Evolutionary conservation across 116 monocot species (phyloP), one percentile per base, ranked within the genome.

Genomic region (Zostera marina): DNA sequence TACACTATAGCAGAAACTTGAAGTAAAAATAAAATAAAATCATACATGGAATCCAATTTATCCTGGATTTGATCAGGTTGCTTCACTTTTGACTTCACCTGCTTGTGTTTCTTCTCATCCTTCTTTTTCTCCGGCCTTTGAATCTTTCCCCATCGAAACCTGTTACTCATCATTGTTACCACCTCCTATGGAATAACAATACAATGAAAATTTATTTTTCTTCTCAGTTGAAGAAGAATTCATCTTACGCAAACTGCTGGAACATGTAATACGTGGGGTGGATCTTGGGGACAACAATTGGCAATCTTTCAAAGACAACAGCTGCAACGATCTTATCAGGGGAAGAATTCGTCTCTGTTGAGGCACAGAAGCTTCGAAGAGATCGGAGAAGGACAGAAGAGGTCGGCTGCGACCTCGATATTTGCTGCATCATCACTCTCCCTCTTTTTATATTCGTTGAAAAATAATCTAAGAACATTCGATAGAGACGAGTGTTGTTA

Each of bases 301-400:
- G 93, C 23, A 88, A 64, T 8, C 93, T 78, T 74, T 93, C 93
- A 68, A 93, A 88, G 42, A 93, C 72, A 17, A 93, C 88, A 11
- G 84, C 39, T 14, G 84, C 88, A 51, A 84, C 70, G 44, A 88
- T 77, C 64, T 79, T 75, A 14, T 81, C 81, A 5, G 32, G 32
- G 17, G 58, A 39, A 43, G 20, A 10, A 39, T 19, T 15, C 20
- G 17, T 19, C 58, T 5, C 7, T 3, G 58, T 10, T 11, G 58
- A 42, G 9, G 58, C 42, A 17, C 42, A 58, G 42, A 58, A 58
- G 38, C 58, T 21, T 15, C 42, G 58, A 15, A 55, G 25, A 0
- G 12, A 26, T 38, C 55, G 55, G 39, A 25, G 55, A 26, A 55
- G 55, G 55, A 32, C 11, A n/a, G 32, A 32, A 47, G 47, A 47